Evolutionary conservation across 768 basidiomycete genomes (phyloP), one percentile per base, ranked within the genome.

Genomic region (Punctularia strigosozonata): DNA sequence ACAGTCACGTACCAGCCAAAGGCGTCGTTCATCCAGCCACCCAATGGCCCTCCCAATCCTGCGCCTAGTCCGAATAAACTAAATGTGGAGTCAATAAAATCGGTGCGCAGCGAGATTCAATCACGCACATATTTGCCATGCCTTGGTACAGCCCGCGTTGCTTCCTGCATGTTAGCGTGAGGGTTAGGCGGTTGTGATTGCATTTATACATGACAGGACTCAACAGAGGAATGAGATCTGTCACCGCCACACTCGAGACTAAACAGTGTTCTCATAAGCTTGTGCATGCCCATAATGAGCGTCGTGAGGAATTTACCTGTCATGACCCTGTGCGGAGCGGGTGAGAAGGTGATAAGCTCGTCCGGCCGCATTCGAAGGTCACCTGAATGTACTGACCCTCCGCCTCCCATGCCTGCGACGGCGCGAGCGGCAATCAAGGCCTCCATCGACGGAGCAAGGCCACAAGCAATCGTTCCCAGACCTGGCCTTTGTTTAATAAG

Each of bases 111-210:
- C 44, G 18, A 33, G 32, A 23, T 7, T 22, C 8, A 22, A 13
- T 2, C 24, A 54, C 75, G 48, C 64, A 88, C 86, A 90, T 75
- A 53, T 90, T 90, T 24, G 82, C 79, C 66, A 89, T 69, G 40
- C 91, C 91, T 57, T 98, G 94, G 52, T 90, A 94, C 6, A 94
- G 59, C 2, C 89, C 92, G 38, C 92, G 71, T 44, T 87, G 79
- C 53, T 82, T 81, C 50, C 86, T 89, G 50, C 24, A 34, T 21
- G 35, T 38, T 22, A 31, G 41, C 6, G 36, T 31, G 22, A 22
- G 26, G 25, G 28, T 38, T 25, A 33, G 15, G 28, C n/a, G 34
- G 35, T 44, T 31, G 31, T 4, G 15, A 20, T 22, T 42, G 17
- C 26, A 47, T 25, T 31, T 22, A 25, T 20, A 14, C 48, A 26